Base-by-base conservation (phyloP, 345 rosid species). In the Sisymbrium altissimum region DNA sequence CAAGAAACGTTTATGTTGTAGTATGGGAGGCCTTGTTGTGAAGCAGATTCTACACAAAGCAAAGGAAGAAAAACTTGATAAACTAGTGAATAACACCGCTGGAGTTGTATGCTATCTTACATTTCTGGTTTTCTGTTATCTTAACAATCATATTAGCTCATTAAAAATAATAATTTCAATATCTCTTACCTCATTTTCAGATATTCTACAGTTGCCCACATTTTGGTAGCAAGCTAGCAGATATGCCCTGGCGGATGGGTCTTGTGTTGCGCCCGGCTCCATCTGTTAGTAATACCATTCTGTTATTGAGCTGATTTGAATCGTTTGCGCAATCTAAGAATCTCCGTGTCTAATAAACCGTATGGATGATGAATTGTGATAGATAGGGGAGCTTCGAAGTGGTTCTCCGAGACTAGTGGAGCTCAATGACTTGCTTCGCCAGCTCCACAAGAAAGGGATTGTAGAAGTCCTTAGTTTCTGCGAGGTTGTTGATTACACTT, bases 171-270 rank as follows among this genome's bases (percentile, higher is more conserved):
- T 21, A 71, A 77, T 71, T 44, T 55, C 40, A 65, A 33, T 4
- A 12, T 48, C 39, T 54, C 33, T 17, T 40, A 17, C 59, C 33
- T 14, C 80, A 60, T 32, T 82, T 75, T 76, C 85, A 95, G 97
- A 89, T 92, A 66, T 95, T 95, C 80, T 95, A 95, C 76, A 95
- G 98, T 83, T 95, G 96, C 77, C 99, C 98, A 52, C 98, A 92
- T 80, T 95, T 95, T 68, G 99, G 99, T 55, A 95, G 99, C 85
- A 92, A 88, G 77, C 84, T 95, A 64, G 99, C 99, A 45, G 99
- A 95, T 80, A 85, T 95, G 98, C 99, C 98, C 12, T 92, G 96
- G 97, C 88, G 96, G 68, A 92, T 92, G 97, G 97, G 98, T 66
- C 94, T 92, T 33, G 96, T 95, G 73, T 67, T 92, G 17, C 98